These are phyloP conservation scores for Handroanthus guayacan DNA, from an alignment of 257 asterid genomes.

Conservation along the genomic window DNA sequence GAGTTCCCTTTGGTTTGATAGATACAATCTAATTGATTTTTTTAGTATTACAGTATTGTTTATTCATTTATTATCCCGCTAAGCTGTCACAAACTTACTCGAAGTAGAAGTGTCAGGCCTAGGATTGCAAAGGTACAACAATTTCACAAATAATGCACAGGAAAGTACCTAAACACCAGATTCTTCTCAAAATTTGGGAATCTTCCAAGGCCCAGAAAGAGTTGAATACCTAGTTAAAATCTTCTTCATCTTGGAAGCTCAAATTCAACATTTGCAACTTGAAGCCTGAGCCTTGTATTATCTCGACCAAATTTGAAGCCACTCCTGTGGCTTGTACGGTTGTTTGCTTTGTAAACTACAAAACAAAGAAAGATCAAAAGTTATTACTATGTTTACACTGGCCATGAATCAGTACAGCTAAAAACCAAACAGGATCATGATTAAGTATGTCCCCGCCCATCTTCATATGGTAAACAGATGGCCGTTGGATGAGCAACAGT, in stretches of 20 bases:
- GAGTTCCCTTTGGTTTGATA: neutral
- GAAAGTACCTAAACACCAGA: constrained; percentile 16
- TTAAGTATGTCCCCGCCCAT: neutral
- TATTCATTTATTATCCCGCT: too few relatives aligned
- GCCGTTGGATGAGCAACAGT: constrained; percentile 13
- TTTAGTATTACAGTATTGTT: too few relatives aligned
- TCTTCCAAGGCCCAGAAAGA: neutral
- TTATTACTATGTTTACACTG: neutral
- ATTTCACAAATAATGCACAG: constrained; percentile 30
- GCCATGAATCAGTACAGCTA: neutral
- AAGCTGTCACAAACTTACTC: too few relatives aligned
- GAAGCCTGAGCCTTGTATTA: constrained; percentile 93
- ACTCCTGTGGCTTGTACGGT: constrained; percentile 98
- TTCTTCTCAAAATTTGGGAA: constrained; percentile 33
- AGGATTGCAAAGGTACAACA: neutral
- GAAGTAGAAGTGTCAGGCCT: neutral
- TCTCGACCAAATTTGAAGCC: constrained; percentile 90
- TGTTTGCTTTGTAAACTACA: constrained; percentile 76
- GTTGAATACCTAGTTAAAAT: constrained; percentile 51
- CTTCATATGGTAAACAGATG: constrained; percentile 1
- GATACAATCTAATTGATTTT: neutral
- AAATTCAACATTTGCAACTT: constrained; percentile 87
- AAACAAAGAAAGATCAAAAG: constrained; percentile 20
- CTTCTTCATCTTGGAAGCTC: constrained; percentile 96
- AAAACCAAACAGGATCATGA: neutral